Evolutionary conservation across 805 yeast species (phyloP).

Genomic region (Naumovozyma castellii): DNA sequence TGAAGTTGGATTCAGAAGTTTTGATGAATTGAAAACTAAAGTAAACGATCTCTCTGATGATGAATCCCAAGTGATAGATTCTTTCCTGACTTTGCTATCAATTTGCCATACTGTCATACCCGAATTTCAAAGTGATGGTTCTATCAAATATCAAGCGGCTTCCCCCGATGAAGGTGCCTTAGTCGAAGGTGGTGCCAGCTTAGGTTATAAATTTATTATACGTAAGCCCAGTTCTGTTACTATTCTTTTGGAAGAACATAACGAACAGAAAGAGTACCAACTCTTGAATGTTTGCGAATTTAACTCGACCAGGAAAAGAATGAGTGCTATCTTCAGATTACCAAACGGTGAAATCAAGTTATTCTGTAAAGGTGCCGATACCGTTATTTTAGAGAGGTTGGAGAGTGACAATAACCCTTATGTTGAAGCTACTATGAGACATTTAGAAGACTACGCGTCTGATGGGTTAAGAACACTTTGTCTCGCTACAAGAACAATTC

Average conservation of each 20-base stretch:
- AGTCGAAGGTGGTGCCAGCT: constrained; percentile 87
- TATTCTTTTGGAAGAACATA: constrained; percentile 42
- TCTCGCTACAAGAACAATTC: constrained; percentile 72
- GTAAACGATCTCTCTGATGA: constrained; percentile 35
- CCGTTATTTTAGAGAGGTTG: constrained; percentile 83
- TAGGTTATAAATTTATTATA: constrained; percentile 76
- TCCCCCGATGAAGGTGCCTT: constrained; percentile 99
- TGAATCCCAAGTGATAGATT: constrained; percentile 48
- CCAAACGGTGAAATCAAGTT: constrained; percentile 88
- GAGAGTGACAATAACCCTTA: constrained; percentile 61
- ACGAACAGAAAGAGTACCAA: constrained; percentile 54
- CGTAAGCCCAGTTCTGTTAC: constrained; percentile 80
- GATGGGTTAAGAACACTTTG: constrained; percentile 94
- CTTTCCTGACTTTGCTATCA: constrained; percentile 74
- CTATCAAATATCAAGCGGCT: constrained; percentile 92
- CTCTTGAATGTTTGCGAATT: constrained; percentile 88
- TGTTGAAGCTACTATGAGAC: constrained; percentile 72
- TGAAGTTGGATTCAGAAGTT: constrained; percentile 69
- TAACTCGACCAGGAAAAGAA: constrained; percentile 93
- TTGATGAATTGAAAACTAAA: constrained; percentile 49
- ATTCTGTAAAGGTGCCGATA: constrained; percentile 96
- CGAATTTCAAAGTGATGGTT: constrained; percentile 53
- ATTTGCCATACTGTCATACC: constrained; percentile 98
- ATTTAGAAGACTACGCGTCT: constrained; percentile 91
- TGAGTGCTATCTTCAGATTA: constrained; percentile 89